These are phyloP conservation scores for Candida coquimbonensis DNA, from an alignment of 805 yeast genomes.

Conservation along the genomic window DNA sequence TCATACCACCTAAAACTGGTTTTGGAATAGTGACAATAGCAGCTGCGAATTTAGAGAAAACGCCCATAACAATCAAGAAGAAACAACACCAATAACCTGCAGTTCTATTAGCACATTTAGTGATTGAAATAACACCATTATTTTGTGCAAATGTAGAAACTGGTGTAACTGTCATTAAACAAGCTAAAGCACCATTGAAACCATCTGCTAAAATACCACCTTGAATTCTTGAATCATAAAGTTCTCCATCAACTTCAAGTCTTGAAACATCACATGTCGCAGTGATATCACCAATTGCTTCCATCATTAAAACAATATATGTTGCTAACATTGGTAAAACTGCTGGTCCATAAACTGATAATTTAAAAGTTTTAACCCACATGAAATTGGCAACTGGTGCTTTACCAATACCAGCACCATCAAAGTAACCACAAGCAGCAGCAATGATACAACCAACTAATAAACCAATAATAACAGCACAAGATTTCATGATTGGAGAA, in stretches of 20 bases:
- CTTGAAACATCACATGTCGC: conserved; percentile 92
- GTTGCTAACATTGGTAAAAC: conserved; percentile 83
- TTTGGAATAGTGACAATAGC: conserved; percentile 80
- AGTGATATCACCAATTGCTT: conserved; percentile 90
- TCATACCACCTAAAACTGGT: conserved; percentile 85
- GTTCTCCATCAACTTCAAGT: conserved; percentile 72
- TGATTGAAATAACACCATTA: conserved; percentile 88
- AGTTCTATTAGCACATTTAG: conserved; percentile 82
- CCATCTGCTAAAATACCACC: conserved; percentile 94
- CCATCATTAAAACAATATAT: conserved; percentile 79
- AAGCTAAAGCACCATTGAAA: conserved; percentile 67
- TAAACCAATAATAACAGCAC: conserved; percentile 84
- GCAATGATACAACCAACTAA: conserved; percentile 88
- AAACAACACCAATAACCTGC: conserved; percentile 79
- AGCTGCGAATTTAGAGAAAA: conserved; percentile 81
- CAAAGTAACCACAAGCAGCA: conserved; percentile 83
- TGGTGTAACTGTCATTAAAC: conserved; percentile 80
- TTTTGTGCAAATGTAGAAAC: conserved; percentile 91
- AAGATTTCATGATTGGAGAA: conserved; percentile 88
- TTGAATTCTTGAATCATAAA: conserved; percentile 80
- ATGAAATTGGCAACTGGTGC: conserved; percentile 82
- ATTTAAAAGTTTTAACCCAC: conserved; percentile 82
- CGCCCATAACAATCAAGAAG: conserved; percentile 79
- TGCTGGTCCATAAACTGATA: conserved; percentile 74
- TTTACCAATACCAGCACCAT: conserved; percentile 42